These are phyloP conservation scores for Raffaelea arxii DNA, from an alignment of 2,329 filamentous ascomycete species.

Conservation along the genomic window DNA sequence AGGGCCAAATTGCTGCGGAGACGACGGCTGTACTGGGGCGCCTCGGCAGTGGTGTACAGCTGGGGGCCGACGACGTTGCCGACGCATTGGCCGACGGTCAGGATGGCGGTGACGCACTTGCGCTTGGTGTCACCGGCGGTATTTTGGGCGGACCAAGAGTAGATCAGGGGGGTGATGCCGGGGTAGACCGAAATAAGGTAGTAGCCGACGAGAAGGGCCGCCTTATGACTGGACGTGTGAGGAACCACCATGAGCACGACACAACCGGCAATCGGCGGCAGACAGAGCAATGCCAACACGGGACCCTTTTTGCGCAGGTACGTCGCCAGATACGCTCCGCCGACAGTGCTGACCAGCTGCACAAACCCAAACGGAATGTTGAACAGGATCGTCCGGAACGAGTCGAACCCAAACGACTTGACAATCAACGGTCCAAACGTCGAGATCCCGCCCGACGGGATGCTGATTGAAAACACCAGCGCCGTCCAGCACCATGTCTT, in stretches of 20 bases:
- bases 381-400: constrained; percentile 41
- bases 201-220: constrained; percentile 19
- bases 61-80: constrained; percentile 55
- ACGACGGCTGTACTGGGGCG: constrained; percentile 46
- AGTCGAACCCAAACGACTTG: constrained; percentile 39
- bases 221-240: constrained; percentile 10
- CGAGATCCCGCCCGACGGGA: constrained; percentile 47
- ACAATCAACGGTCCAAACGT: constrained; percentile 44
- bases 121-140: constrained; percentile 62
- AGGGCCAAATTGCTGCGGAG: constrained; percentile 49
- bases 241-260: constrained; percentile 17
- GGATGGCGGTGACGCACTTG: constrained; percentile 55
- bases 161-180: constrained; percentile 43
- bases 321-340: constrained; percentile 45
- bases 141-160: constrained; percentile 52
- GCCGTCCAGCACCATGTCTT: constrained; percentile 52
- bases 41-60: constrained; percentile 49
- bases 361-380: constrained; percentile 47
- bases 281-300: constrained; percentile 23
- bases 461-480: constrained; percentile 41
- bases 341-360: constrained; percentile 45
- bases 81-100: constrained; percentile 55
- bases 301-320: constrained; percentile 45
- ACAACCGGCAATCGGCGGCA: constrained; percentile 18
- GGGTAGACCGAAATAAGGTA: constrained; percentile 13